Evolutionary conservation across 2,329 filamentous ascomycete species (phyloP), one percentile per base, ranked within the genome.

Genomic region (Aspergillus unguis): DNA sequence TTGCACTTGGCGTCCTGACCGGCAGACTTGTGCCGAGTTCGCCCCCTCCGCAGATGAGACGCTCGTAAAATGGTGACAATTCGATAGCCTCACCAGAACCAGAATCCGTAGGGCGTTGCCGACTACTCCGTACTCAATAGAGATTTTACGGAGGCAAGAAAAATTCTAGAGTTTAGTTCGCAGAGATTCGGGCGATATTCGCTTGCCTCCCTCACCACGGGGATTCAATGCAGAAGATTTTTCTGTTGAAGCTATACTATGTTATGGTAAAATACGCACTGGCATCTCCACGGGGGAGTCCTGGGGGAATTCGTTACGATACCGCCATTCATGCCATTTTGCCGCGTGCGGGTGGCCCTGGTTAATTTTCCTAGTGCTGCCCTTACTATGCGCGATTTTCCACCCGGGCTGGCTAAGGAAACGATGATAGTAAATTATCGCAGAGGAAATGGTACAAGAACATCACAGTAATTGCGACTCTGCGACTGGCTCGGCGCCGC

Each of bases 341-440:
- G 55, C 60, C 60, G 60, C 53, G 52, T 61, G 58, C 60, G 60
- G 56, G 56, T 58, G 52, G 57, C 49, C 46, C 53, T 54, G 43
- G 54, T 60, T 59, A 59, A 57, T 59, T 58, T 61, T 60, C 52
- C 54, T 56, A 28, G 42, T 49, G 29, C 33, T 17, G 25, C 7
- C 32, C 56, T 60, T 60, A 59, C 61, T 63, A 63, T 63, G 61
- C 61, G 61, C 61, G 61, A 63, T 63, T 63, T 63, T 63, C 55
- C 44, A 26, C 27, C 40, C 52, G 46, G 57, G 37, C 54, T 44
- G 32, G 53, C 54, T 46, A 46, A 50, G 54, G 32, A 49, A 44
- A 56, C 50, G 47, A 48, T 50, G 53, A 56, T 40, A 52, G 44
- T 50, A 55, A 55, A 48, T 50, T 31, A 53, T 52, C 47, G 52